Base-by-base conservation (phyloP, 306 rosid genomes). In the Castanea sativa region DNA sequence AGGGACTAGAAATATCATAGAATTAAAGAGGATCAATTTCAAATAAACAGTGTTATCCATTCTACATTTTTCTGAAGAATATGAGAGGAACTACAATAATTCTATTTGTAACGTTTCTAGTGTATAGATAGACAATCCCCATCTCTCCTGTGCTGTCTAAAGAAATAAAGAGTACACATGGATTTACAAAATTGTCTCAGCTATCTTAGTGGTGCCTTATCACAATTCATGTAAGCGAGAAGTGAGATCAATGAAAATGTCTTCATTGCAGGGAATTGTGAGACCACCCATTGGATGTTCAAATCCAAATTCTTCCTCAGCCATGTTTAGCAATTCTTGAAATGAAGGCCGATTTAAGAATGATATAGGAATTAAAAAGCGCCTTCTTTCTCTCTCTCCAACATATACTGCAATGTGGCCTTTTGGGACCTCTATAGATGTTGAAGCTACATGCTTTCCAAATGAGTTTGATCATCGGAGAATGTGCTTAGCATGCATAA, bases 391-490 rank as follows among this genome's bases (percentile, higher is more conserved):
- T 12, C 79, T 55, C 33, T 88, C 88, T 49, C 92, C 92, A 14
- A 88, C 90, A 14, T 88, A 88, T 52, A 89, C 84, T 2, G 86
- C 90, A n/a, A 91, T 56, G 79, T 82, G 35, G 29, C 89, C 92
- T 80, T 83, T 85, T 1, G 89, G 91, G 67, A 90, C 86, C 49
- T 80, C 76, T 1, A 9, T 23, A 55, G 55, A 3, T 43, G 76
- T 38, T 32, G 78, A 45, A 30, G 68, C 76, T 23, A 69, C 79
- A 49, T 83, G 70, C 11, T 56, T 83, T 64, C 52, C 43, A 68
- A 75, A 57, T 20, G 53, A 71, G 35, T 70, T 87, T 2, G 84
- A 81, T 43, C 81, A 38, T 67, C 85, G 86, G 43, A 85, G 80
- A n/a, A 80, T 84, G 72, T 82, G 86, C 78, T 83, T 83, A 33